Evolutionary conservation across 768 basidiomycete species (phyloP), one percentile per base, ranked within the genome.

Genomic region (Brasilioporus rufonigricans): DNA sequence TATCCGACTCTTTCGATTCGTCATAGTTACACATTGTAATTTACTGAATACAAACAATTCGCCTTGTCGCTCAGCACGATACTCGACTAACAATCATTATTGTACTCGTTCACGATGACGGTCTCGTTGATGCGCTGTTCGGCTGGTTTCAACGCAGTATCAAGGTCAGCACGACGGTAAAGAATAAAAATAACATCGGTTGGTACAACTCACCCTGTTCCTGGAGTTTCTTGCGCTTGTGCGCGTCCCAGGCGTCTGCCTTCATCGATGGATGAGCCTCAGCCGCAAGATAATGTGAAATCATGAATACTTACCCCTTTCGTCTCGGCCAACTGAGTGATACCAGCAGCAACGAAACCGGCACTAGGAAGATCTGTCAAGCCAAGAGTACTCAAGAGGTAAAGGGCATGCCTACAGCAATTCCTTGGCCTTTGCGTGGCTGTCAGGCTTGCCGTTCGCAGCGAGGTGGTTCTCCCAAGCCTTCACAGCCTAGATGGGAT

Each of bases 381-480:
- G 8, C 32, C 5, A 14, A 14, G 32, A 33, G 23, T 11, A 31
- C 26, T 38, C 36, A 4, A 16, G 9, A 9, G 18, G n/a, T 16
- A 9, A 38, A n/a, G 36, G 36, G 4, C 36, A 27, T n/a, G 19
- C 21, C 33, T 23, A 46, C 45, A 23, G 11, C 13, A 66, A 0
- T 18, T 66, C 55, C 44, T 69, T 60, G 35, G 66, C 66, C 53
- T 39, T 8, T 27, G 62, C 62, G 23, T 69, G 67, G 8, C 1
- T 36, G 11, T 44, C 48, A 23, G 62, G 67, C 29, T 54, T 21
- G 40, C 66, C 67, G 1, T 64, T 56, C n/a, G 0, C 1, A 0
- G 46, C 53, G 1, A 23, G 0, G 27, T 64, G 65, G 0, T 64
- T 0, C 53, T 67, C 60, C 31, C 62, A 67, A 1, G 53, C 47